Evolutionary conservation across 2,329 filamentous ascomycete species (phyloP), one percentile per base, ranked within the genome.

Genomic region (Colletotrichum brevisporum): DNA sequence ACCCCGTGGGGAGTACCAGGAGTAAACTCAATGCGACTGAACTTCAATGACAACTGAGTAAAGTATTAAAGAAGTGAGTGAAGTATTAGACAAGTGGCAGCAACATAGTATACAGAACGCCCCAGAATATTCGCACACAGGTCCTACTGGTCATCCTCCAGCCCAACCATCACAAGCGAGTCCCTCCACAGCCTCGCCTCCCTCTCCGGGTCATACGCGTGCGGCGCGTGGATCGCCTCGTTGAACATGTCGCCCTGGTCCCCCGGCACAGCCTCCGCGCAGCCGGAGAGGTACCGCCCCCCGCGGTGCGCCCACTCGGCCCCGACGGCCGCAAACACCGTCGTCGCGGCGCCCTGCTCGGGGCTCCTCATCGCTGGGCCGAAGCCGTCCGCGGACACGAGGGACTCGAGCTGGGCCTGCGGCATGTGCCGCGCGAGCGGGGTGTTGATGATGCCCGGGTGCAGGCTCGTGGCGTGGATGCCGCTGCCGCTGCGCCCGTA

Each of bases 281-380:
- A 83, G 68, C 86, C 73, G 18, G 76, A 76, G 24, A 87, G 72
- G 71, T 85, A 87, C 67, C 76, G 78, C 2, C 84, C 84, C 4
- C 84, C 86, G 68, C 78, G 82, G 5, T 77, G 80, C 72, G 85
- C 81, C 78, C 79, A 83, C 18, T 79, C 80, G 60, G 76, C 78
- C 5, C 73, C 77, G 4, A 83, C 71, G 0, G 83, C 84, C 0
- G 83, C 84, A 75, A 77, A 83, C 0, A 85, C 78, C 4, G 78
- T 78, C 5, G 84, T 86, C 2, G 85, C 83, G 26, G 84, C 85
- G 1, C 85, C 85, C 72, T 87, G 85, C 26, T 77, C 79, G 1
- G 78, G 59, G 45, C 64, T 69, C 53, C 69, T 70, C 45, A 67
- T 54, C 16, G 13, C 31, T 0, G 24, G 50, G 16, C 13, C 48